phyloP scores from a whole-genome alignment of 1,284 basidiomycete genomes.

The Ganoderma meredithae region DNA sequence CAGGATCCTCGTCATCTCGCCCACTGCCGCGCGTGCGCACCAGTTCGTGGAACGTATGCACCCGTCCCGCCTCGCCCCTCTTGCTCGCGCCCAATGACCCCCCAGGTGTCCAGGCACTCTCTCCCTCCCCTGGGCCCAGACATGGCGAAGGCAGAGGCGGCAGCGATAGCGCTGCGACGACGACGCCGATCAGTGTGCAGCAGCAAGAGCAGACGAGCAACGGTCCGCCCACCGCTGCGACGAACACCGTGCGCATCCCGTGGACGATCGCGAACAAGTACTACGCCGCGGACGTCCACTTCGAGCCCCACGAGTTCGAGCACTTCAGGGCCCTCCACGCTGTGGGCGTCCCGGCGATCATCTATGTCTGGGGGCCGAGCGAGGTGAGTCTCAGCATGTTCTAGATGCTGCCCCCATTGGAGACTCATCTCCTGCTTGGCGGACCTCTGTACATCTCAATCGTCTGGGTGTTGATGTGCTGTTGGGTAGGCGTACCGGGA shows the following conservation, averaged over 20 bases:
- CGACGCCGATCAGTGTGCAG: neutral
- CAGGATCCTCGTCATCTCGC: conserved; percentile 58
- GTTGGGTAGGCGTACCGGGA: conserved; percentile 56
- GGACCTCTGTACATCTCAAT: conserved; percentile 15
- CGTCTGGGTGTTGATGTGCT: conserved; percentile 10
- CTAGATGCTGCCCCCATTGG: conserved; percentile 7
- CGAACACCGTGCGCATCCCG: conserved; percentile 49
- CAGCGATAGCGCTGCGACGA: neutral
- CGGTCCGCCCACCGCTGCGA: conserved; percentile 20
- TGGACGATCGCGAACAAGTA: conserved; percentile 89
- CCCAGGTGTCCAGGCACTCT: conserved; percentile 40
- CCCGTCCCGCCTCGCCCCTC: conserved; percentile 30
- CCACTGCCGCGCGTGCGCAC: conserved; percentile 49
- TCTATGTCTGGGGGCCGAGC: conserved; percentile 73
- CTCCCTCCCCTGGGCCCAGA: conserved; percentile 16
- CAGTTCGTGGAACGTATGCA: conserved; percentile 57
- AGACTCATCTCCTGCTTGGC: neutral
- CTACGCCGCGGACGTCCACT: conserved; percentile 81
- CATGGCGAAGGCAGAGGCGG: neutral
- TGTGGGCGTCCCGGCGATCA: conserved; percentile 69
- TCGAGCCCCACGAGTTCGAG: conserved; percentile 48
- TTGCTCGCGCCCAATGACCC: conserved; percentile 30
- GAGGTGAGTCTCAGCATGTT: conserved; percentile 54
- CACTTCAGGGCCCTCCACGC: conserved; percentile 40
- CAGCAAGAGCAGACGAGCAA: conserved; percentile 7